Evolutionary conservation across 163 green algal genomes (phyloP).

Genomic region (Scenedesmus sp.): DNA sequence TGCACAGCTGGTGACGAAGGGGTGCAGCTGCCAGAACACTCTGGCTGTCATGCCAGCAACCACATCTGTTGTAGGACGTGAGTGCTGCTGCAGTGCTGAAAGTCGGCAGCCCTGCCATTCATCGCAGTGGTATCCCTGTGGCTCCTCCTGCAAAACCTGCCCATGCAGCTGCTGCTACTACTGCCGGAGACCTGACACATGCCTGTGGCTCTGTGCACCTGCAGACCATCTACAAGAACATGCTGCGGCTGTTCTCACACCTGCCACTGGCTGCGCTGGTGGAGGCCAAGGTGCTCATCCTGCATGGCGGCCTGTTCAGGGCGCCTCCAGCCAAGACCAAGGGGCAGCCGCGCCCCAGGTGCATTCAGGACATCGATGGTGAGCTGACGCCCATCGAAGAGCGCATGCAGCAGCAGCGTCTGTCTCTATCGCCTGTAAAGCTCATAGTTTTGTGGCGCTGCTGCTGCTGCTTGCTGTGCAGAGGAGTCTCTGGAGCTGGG

Average conservation of each 20-base stretch:
- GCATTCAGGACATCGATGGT: background rate
- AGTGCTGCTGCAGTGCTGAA: background rate
- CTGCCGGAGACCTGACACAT: background rate
- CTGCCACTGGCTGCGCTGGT: constrained; percentile 89
- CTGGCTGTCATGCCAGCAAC: background rate
- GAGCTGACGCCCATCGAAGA: background rate
- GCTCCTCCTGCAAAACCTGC: background rate
- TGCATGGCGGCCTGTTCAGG: constrained; percentile 54
- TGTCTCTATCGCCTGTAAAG: background rate
- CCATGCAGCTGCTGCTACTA: background rate
- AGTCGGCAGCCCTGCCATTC: background rate
- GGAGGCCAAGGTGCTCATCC: constrained; percentile 77
- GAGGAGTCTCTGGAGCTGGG: constrained; percentile 66
- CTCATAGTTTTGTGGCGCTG: background rate
- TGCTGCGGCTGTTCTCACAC: constrained; percentile 78
- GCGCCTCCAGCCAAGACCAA: constrained; percentile 16
- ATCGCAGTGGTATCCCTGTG: background rate
- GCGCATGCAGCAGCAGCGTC: background rate
- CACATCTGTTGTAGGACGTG: background rate
- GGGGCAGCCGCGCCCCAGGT: background rate
- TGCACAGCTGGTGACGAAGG: background rate
- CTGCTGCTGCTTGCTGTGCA: background rate
- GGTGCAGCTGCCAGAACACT: background rate
- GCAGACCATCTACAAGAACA: constrained; percentile 60
- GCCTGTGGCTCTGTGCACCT: background rate